Evolutionary conservation across 2,329 filamentous ascomycete genomes (phyloP), one percentile per base, ranked within the genome.

Genomic region (Achaetomium macrosporum): DNA sequence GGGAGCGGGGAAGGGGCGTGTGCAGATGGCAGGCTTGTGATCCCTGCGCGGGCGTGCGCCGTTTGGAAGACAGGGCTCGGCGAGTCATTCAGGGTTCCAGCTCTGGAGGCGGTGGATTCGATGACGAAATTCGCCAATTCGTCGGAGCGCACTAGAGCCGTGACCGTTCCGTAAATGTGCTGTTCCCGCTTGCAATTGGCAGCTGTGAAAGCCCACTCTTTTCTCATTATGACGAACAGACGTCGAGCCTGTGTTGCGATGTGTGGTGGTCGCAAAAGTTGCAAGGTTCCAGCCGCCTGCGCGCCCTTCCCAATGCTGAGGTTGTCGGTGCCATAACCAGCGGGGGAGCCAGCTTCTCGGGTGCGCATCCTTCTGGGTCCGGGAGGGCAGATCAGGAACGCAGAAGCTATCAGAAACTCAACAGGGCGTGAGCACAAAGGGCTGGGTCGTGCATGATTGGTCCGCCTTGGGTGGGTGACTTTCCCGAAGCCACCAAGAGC

Each of bases 41-140:
- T n/a, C 9, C 16, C 39, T 31, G 29, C 10, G 19, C 8, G 20
- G 15, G 15, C 3, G 25, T 19, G 5, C 5, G 17, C 46, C 30
- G 20, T 8, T 42, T 33, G 29, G 7, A 25, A 25, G 25, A 37
- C 9, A 13, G 20, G 39, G 20, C 12, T 29, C 41, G 20, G 35
- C 50, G 45, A 48, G 35, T 35, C 50, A 48, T 45, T 40, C 35
- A 42, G 41, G 46, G 43, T 39, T 40, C 42, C 19, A 50, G 46
- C 46, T 42, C n/a, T 5, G 20, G n/a, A 1, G 15, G 30, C 20
- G 20, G 42, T 54, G 37, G 52, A 17, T 36, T 55, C 50, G 37
- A 57, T 57, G 56, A 57, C 56, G 56, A 55, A 53, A 53, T 50
- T 10, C 39, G 41, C 16, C 16, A 25, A 25, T 42, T 12, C 19